Percentiles rank a stretch among this genome's conserved stretches.
Conservation (phyloP, 257 asterid genomes). For the Nemophila menziesii region DNA sequence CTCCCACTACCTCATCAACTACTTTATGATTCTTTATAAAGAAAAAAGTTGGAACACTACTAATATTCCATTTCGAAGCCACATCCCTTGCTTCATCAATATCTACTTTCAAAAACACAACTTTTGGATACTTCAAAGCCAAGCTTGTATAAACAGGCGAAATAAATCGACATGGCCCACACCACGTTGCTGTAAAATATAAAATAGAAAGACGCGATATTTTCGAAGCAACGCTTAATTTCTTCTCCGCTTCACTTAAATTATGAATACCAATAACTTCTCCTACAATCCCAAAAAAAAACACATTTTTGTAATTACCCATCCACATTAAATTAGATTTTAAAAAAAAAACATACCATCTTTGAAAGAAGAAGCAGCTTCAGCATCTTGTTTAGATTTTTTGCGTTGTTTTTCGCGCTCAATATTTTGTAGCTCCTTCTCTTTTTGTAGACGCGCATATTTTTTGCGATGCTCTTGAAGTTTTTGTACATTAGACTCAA, state of each 20-base stretch:
- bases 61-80: conserved; percentile 40
- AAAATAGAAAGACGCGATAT: conserved; percentile 43
- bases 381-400: conserved; percentile 35
- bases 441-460: conserved; percentile 47
- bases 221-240: conserved; percentile 37
- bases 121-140: conserved; percentile 37
- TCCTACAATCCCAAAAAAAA: conserved; percentile 25
- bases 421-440: conserved; percentile 30
- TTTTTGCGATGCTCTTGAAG: conserved; percentile 62
- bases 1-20: conserved; percentile 51
- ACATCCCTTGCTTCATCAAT: conserved; percentile 49
- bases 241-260: conserved; percentile 30
- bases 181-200: conserved; percentile 78
- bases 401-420: conserved; percentile 34
- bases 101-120: conserved; percentile 54
- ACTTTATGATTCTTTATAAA: conserved; percentile 45
- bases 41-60: conserved; percentile 66
- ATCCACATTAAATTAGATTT: not conserved
- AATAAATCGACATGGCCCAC: conserved; percentile 68
- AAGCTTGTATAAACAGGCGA: conserved; percentile 43
- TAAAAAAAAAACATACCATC: conserved; percentile 43
- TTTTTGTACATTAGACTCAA: conserved; percentile 56
- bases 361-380: conserved; percentile 37
- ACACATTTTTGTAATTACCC: not conserved
- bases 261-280: conserved; percentile 43